A percentile compares a stretch with the other conserved stretches of the same genome.
These are phyloP conservation scores for Stachybotrys chlorohalonatus DNA, from an alignment of 2,329 filamentous ascomycete species.

Conservation along the genomic window DNA sequence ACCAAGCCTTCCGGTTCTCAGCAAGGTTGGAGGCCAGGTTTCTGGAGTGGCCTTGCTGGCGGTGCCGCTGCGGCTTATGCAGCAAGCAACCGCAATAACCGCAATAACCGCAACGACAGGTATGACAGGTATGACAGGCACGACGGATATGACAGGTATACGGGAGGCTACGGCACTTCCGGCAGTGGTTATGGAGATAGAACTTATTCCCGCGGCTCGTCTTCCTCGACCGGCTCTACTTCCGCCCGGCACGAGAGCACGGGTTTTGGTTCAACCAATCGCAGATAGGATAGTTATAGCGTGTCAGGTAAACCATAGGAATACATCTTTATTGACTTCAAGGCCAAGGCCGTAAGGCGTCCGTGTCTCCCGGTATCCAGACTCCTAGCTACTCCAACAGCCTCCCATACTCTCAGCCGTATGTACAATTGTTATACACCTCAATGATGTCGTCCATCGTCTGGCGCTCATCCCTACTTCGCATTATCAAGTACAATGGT, in stretches of 20 bases:
- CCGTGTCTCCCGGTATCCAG: neutral
- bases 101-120: slow-evolving; percentile 13
- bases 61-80: slow-evolving; percentile 62
- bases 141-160: slow-evolving; percentile 4
- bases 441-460: neutral
- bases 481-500: neutral
- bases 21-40: slow-evolving; percentile 60
- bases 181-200: slow-evolving; percentile 20
- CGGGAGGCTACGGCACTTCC: slow-evolving; percentile 17
- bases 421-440: neutral
- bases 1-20: slow-evolving; percentile 22
- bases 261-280: slow-evolving; percentile 61
- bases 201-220: slow-evolving; percentile 19
- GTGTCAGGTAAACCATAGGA: neutral
- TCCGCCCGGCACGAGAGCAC: slow-evolving; percentile 55
- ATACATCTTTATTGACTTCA: neutral
- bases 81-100: slow-evolving; percentile 43
- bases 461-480: neutral
- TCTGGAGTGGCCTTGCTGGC: slow-evolving; percentile 61
- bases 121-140: slow-evolving; percentile 8
- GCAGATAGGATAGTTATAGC: slow-evolving; percentile 29
- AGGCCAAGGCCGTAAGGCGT: neutral
- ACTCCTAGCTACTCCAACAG: neutral
- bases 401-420: neutral
- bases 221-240: slow-evolving; percentile 25